Conservation (phyloP, 2,329 filamentous ascomycete species). For the Grosmannia clavigera region DNA sequence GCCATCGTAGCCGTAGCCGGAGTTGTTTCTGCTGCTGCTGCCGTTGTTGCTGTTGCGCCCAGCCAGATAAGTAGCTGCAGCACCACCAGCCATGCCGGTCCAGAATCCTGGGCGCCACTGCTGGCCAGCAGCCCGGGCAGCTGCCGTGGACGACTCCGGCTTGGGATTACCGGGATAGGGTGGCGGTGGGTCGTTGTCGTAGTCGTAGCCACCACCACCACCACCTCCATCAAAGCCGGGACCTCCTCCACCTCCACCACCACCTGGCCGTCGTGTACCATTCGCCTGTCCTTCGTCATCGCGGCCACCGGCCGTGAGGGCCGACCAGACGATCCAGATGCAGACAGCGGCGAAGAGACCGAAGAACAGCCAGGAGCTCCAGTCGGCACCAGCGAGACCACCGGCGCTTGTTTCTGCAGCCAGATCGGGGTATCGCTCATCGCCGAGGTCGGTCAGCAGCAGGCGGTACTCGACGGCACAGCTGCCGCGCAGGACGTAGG, state of each 20-base stretch:
- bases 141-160: conserved; percentile 8
- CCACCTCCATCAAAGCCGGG: conserved; percentile 23
- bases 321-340: conserved; percentile 47
- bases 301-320: conserved; percentile 17
- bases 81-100: conserved; percentile 55
- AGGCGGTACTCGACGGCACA: conserved; percentile 87
- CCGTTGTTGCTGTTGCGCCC: conserved; percentile 30
- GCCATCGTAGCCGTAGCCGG: not conserved
- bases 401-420: conserved; percentile 18
- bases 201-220: conserved; percentile 13
- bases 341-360: conserved; percentile 46
- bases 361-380: not conserved
- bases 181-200: conserved; percentile 31
- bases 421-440: conserved; percentile 53
- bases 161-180: conserved; percentile 34
- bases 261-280: conserved; percentile 4
- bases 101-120: conserved; percentile 65
- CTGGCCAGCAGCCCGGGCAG: conserved; percentile 14
- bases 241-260: conserved; percentile 21
- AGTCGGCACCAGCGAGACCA: too few species aligned
- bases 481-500: conserved; percentile 79
- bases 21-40: conserved; percentile 18
- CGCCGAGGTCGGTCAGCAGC: conserved; percentile 63
- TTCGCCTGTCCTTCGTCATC: conserved; percentile 15
- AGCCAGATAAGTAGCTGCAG: conserved; percentile 55